phyloP scores from a whole-genome alignment of 768 basidiomycete genomes.

The Candolleomyces aberdarensis region DNA sequence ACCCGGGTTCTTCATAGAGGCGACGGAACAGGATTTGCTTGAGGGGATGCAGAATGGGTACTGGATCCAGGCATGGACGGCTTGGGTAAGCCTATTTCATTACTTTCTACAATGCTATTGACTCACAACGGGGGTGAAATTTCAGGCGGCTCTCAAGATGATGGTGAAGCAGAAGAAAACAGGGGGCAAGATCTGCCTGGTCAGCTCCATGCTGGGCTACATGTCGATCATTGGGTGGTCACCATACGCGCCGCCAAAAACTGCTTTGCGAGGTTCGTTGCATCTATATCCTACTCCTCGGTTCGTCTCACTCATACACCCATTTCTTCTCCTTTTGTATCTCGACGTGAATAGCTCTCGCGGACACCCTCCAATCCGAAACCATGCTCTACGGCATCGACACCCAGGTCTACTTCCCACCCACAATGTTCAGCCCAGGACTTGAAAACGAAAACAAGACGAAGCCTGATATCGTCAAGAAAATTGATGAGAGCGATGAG shows the following conservation, averaged over 20 bases:
- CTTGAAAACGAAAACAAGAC: conserved; percentile 71
- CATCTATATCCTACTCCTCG: background rate
- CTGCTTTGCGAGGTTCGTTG: conserved; percentile 72
- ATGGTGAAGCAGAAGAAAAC: conserved; percentile 55
- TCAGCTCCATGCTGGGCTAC: conserved; percentile 71
- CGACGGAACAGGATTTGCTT: conserved; percentile 54
- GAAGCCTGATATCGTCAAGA: conserved; percentile 72
- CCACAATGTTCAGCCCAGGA: conserved; percentile 77
- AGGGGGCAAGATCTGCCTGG: conserved; percentile 71
- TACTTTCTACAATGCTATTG: background rate
- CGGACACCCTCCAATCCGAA: conserved; percentile 80
- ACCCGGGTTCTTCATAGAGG: conserved; percentile 76
- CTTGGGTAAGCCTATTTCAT: conserved; percentile 35
- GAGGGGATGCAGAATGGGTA: conserved; percentile 42
- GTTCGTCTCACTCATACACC: background rate
- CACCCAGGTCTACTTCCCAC: conserved; percentile 81
- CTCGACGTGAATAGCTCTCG: conserved; percentile 53
- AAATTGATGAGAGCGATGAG: conserved; percentile 71
- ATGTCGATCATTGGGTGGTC: conserved; percentile 78
- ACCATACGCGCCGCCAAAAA: conserved; percentile 81
- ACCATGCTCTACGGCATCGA: conserved; percentile 72
- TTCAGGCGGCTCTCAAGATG: conserved; percentile 65
- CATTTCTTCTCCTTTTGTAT: background rate
- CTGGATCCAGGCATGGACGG: conserved; percentile 56
- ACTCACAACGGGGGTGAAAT: background rate